phyloP scores from a whole-genome alignment of 1,284 basidiomycete genomes.

The Trametes pubescens region DNA sequence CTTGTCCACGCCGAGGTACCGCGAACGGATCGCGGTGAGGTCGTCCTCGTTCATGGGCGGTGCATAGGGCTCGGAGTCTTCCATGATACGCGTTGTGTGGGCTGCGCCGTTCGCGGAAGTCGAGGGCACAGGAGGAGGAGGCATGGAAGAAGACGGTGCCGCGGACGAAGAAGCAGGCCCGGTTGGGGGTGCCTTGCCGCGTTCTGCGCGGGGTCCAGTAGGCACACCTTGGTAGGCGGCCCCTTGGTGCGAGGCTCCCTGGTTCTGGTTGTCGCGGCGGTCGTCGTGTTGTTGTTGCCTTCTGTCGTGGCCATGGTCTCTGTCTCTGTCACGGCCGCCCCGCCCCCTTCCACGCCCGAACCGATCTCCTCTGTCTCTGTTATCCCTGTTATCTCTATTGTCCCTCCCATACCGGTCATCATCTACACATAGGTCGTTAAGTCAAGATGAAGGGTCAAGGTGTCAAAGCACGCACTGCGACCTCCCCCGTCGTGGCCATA shows the following conservation, averaged over 20 bases:
- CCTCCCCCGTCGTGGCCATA: conserved; percentile 49
- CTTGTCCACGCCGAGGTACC: conserved; percentile 91
- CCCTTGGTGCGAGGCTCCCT: conserved; percentile 51
- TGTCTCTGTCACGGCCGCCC: conserved; percentile 45
- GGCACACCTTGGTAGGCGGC: conserved; percentile 64
- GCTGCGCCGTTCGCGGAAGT: conserved; percentile 26
- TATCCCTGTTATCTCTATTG: conserved; percentile 33
- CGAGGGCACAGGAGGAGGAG: conserved; percentile 53
- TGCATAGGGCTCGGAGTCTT: conserved; percentile 58
- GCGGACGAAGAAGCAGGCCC: conserved; percentile 42
- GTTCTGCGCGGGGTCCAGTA: conserved; percentile 85
- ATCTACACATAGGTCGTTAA: conserved; percentile 50
- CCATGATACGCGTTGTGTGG: conserved; percentile 38
- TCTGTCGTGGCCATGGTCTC: conserved; percentile 43
- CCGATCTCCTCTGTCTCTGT: conserved; percentile 11
- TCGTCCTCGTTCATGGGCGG: conserved; percentile 81
- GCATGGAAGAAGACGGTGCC: conserved; percentile 49
- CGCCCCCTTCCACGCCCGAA: conserved; percentile 5
- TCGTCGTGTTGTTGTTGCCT: conserved; percentile 39
- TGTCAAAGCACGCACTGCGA: conserved; percentile 53
- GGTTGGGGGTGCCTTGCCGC: conserved; percentile 53
- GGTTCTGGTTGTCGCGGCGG: conserved; percentile 26
- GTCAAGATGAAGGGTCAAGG: conserved; percentile 25
- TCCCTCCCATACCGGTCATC: conserved; percentile 64
- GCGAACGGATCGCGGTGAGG: conserved; percentile 80